Base-by-base conservation (phyloP, 352 stramenopile genomes). In the Globisporangium iwayamae region DNA sequence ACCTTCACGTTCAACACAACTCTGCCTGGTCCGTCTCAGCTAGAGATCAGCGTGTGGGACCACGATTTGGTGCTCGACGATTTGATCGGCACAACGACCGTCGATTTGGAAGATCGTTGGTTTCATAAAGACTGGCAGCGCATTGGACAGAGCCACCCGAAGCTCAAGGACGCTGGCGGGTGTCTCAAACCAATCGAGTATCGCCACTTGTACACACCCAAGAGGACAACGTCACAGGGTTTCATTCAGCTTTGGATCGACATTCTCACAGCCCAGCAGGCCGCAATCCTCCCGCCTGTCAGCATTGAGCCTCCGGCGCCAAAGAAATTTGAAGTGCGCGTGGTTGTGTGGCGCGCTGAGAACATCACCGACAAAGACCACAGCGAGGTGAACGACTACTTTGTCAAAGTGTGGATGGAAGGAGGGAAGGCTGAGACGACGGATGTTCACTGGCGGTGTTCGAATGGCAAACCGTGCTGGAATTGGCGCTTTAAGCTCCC, bases 21-120 rank as follows among this genome's bases (percentile, higher is more conserved):
- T 9, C 65, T 96, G 6, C 88, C 88, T 3, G 87, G 83, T 1
- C 76, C 85, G 9, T 94, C 84, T 0, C 86, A 95, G 56, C 77
- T 96, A 0, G 80, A 91, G 28, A 85, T 95, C 46, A 65, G 68
- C 22, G 77, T 96, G 18, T 94, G 87, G 82, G 87, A 95, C 66
- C 82, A 91, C 60, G 85, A 92, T 41, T 34, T 89, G 0, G 65
- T 96, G 3, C 52, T 62, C 0, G 89, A 97, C 67, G 77, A 97
- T 30, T 78, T 98, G 1, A 97, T 98, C 32, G 92, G 93, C 3
- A 80, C 81, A 2, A 98, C 92, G 0, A 90, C 81, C 0, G 96
- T 98, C 60, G 93, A 98, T 51, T 70, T 98, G 4, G 93, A 98
- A 65, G 93, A 98, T 43, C 76, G 93, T 22, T 98, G 92, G 93